These are phyloP conservation scores for Seminavis robusta DNA, from an alignment of 108 stramenopile genomes.

Conservation along the genomic window DNA sequence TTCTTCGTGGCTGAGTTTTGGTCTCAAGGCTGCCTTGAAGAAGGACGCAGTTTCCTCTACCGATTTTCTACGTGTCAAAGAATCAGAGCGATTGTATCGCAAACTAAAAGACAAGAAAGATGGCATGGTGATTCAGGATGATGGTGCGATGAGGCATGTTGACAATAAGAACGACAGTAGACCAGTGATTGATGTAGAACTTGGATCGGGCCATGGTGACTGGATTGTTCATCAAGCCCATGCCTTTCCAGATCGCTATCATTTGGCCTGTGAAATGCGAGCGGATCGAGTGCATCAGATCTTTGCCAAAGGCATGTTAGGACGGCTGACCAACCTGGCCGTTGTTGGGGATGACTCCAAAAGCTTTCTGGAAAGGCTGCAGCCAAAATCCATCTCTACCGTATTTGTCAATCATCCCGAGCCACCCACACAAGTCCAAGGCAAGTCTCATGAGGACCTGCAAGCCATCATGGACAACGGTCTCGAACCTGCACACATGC, in stretches of 20 bases:
- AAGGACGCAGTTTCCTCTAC: too few species aligned
- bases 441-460: conserved; percentile 27
- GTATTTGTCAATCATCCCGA: conserved; percentile 86
- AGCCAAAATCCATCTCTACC: conserved; percentile 33
- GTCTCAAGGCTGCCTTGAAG: conserved; percentile 34
- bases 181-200: conserved; percentile 76
- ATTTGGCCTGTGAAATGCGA: conserved; percentile 73
- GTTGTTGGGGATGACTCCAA: conserved; percentile 76
- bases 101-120: too few species aligned
- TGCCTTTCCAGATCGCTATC: conserved; percentile 50
- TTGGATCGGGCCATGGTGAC: conserved; percentile 81
- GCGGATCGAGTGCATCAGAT: conserved; percentile 79
- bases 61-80: too few species aligned
- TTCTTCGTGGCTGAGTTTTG: conserved; percentile 65
- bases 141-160: conserved; percentile 49
- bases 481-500: conserved; percentile 81
- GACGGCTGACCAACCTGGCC: conserved; percentile 57
- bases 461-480: conserved; percentile 36
- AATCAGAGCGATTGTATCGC: too few species aligned
- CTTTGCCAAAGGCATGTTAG: conserved; percentile 39
- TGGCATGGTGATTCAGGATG: conserved; percentile 31
- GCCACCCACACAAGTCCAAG: conserved; percentile 83
- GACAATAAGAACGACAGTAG: too few species aligned
- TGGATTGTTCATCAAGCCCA: conserved; percentile 72
- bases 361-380: conserved; percentile 36